Evolutionary conservation across 345 rosid genomes (phyloP), one percentile per base, ranked within the genome.

Genomic region (Arabidopsis arenosa): DNA sequence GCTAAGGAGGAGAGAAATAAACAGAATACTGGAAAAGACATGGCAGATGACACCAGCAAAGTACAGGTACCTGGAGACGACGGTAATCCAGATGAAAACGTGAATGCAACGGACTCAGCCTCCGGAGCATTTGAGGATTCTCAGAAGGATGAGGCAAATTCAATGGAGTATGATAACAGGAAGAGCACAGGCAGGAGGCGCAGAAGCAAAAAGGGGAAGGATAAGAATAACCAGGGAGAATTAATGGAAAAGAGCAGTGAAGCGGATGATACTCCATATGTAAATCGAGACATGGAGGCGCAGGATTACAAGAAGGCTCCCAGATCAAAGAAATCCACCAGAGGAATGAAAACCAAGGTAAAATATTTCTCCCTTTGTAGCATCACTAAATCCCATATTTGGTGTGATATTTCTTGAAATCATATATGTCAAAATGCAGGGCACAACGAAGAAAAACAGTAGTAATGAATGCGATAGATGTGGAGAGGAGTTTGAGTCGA

Each of bases 311-410:
- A 75, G 78, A 90, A 85, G 75, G 89, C 82, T 63, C 32, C 77
- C 23, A 87, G 84, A 76, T 79, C 83, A 53, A 92, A 86, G 79
- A 86, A 80, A 75, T 77, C 81, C 6, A 84, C 97, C 43, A 92
- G 88, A 85, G 93, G 91, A 70, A 95, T 84, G 88, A 92, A 89
- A 75, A 70, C 74, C 36, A 95, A 89, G 97, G 99, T 95, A 82
- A 66, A 36, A 44, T 40, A 65, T 23, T 54, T 54, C 59, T 53
- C 56, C 43, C 53, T 13, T 62, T 18, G 26, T 52, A 44, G 15
- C 52, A 72, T 65, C 56, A 56, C 62, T 54, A 63, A 51, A 52
- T 30, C 52, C 39, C 62, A 51, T 5, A 53, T 44, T 45, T 23
- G 30, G 66, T 13, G 35, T 63, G 51, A 41, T 23, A 23, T 4